phyloP scores from a whole-genome alignment of 805 yeast genomes.

The Candida piceae region DNA sequence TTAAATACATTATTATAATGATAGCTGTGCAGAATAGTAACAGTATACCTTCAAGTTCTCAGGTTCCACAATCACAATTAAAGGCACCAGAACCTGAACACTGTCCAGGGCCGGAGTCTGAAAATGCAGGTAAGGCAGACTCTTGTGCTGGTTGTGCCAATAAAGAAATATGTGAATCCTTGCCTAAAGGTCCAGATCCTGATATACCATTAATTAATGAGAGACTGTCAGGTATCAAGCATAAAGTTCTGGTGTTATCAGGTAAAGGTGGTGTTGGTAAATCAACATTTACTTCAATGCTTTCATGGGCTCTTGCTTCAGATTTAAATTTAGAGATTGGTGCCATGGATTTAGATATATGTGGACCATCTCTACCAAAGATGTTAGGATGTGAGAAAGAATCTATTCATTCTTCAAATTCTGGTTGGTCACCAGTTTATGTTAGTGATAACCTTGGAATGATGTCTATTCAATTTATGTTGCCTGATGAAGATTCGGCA shows the following conservation, averaged over 20 bases:
- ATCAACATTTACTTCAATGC: constrained; percentile 91
- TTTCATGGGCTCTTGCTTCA: constrained; percentile 94
- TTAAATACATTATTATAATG: background rate
- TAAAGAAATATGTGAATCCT: constrained; percentile 79
- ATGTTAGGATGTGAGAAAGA: constrained; percentile 93
- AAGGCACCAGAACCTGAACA: constrained; percentile 89
- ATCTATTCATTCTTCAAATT: constrained; percentile 77
- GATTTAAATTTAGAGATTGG: constrained; percentile 82
- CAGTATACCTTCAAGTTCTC: background rate
- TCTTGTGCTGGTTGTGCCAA: constrained; percentile 96
- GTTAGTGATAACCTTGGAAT: constrained; percentile 92
- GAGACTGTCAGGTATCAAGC: constrained; percentile 59
- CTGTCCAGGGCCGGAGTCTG: constrained; percentile 98
- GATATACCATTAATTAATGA: constrained; percentile 74
- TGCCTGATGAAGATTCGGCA: constrained; percentile 90
- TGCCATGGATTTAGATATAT: constrained; percentile 94
- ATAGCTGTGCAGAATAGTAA: background rate
- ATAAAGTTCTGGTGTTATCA: constrained; percentile 72
- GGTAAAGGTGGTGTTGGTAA: constrained; percentile 93
- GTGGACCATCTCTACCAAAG: constrained; percentile 94
- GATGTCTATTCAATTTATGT: constrained; percentile 93
- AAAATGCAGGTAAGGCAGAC: constrained; percentile 86
- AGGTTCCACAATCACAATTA: too few relatives aligned
- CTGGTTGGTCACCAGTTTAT: constrained; percentile 97
- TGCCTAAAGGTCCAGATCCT: constrained; percentile 94